Base-by-base conservation (phyloP, 2,329 filamentous ascomycete genomes). In the Pestalotiopsis sp. region DNA sequence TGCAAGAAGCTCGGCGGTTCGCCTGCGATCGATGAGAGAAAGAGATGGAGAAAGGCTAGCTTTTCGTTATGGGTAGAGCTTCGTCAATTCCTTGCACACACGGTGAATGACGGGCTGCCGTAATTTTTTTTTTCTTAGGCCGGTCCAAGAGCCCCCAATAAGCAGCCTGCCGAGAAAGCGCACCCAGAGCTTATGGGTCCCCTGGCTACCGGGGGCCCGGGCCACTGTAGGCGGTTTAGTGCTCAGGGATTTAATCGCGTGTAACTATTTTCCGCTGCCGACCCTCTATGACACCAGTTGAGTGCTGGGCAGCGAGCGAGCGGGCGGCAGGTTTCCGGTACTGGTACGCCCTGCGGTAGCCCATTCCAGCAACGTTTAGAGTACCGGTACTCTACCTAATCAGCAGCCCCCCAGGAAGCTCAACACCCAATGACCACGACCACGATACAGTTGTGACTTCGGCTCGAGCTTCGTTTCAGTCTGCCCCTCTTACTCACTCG, bases 221-320 rank as follows among this genome's bases (percentile, higher is more conserved):
- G 27, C 59, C 59, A 62, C 31, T 62, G 31, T 65, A 36, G n/a
- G 31, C 13, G 11, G 25, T 38, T 25, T 20, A 20, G 27, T 17
- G 23, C 14, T 13, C 45, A 41, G 38, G 36, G 60, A 36, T 38
- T 36, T 27, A 20, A 31, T 65, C 63, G 63, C 63, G 57, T 9
- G 23, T 45, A 65, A 65, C 45, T 65, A 65, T 55, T 65, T 64
- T 65, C 63, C 63, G 63, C 63, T 57, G 63, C 63, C 63, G 63
- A 36, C 45, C 49, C 25, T 23, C 59, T 17, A 27, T 27, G 55
- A 17, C 27, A 62, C 25, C 57, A 9, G 59, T 38, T 13, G 14
- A 36, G 59, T 5, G 31, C 59, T 38, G 59, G 27, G 27, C 31
- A 31, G n/a, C 27, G 36, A 36, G 31, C 31, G 31, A 9, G 31